Evolutionary conservation across 192 early-diverging fungal species (phyloP), one percentile per base, ranked within the genome.

Genomic region (Coemansia sp.): DNA sequence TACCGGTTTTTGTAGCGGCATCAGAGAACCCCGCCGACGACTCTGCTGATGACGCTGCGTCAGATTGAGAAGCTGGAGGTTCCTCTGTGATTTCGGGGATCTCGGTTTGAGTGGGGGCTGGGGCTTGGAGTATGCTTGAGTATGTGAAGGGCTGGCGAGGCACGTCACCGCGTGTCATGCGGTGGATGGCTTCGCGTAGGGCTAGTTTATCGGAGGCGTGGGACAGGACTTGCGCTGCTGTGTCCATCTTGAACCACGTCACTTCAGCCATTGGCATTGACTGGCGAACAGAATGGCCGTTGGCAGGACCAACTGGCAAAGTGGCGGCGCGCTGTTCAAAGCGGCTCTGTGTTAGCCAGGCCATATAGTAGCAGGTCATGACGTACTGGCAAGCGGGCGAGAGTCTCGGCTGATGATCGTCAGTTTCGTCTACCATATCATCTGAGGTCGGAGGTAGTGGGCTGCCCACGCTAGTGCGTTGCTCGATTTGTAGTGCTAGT

Each of bases 221-320:
- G n/a, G 76, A 69, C 11, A 84, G 70, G 3, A 77, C 77, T 62
- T 82, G 80, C 5, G 75, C 80, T 1, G 80, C 80, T 0, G 80
- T 82, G 41, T 82, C 80, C 62, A 82, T 71, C 51, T 82, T 82
- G 67, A 82, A 82, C 80, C 80, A 82, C 9, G 80, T 77, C 2
- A 82, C 80, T 17, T 82, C 80, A 5, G 75, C 70, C 67, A 76
- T 39, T 10, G 74, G 77, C 42, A 59, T 45, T 45, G 9, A 21
- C 5, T 19, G 37, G 5, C 21, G 19, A 27, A 31, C 45, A 12
- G 66, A 31, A 12, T 34, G 74, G 19, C 34, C 23, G 10, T 23
- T 36, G 10, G 66, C 64, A 5, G 67, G 82, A 29, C 69, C 82
- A 0, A 69, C 77, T 2, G 77, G 77, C 25, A 68, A 69, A 1